These are phyloP conservation scores for Gonium pectorale DNA, from an alignment of 139 green algal genomes.

Conservation along the genomic window DNA sequence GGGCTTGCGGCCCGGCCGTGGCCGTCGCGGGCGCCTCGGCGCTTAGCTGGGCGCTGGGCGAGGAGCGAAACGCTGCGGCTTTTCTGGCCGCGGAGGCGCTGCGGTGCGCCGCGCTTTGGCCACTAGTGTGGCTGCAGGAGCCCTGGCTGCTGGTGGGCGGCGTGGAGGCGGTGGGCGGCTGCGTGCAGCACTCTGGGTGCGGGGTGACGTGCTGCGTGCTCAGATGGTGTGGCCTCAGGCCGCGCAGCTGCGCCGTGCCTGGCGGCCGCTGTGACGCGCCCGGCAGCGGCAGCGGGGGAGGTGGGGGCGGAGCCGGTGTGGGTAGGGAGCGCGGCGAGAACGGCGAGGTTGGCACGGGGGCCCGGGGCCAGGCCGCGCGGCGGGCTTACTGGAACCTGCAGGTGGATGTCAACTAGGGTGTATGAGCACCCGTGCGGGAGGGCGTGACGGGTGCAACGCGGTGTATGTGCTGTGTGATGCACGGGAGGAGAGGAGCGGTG, in stretches of 20 bases:
- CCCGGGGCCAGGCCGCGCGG: neutral
- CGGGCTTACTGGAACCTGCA: neutral
- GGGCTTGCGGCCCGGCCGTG: neutral
- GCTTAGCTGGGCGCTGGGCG: slow-evolving; percentile 12
- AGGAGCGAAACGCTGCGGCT: neutral
- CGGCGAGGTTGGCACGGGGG: neutral
- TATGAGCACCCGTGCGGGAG: too few species aligned
- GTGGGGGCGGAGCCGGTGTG: too few species aligned
- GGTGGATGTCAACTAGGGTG: neutral
- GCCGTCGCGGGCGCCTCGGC: neutral
- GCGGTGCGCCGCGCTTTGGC: neutral
- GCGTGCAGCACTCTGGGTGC: slow-evolving; percentile 18
- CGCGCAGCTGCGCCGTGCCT: neutral
- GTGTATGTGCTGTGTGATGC: too few species aligned
- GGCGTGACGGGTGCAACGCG: too few species aligned
- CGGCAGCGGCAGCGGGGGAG: too few species aligned
- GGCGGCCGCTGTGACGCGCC: neutral
- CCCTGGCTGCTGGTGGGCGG: slow-evolving; percentile 27
- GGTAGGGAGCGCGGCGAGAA: neutral
- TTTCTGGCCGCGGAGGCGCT: slow-evolving; percentile 1
- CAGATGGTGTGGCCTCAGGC: neutral
- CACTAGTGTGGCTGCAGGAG: slow-evolving; percentile 33
- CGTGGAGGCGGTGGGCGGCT: neutral
- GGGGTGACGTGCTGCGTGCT: slow-evolving; percentile 17
- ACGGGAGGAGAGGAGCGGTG: too few species aligned